These are phyloP conservation scores for Physaria fendleri DNA, from an alignment of 345 rosid genomes.

Conservation along the genomic window DNA sequence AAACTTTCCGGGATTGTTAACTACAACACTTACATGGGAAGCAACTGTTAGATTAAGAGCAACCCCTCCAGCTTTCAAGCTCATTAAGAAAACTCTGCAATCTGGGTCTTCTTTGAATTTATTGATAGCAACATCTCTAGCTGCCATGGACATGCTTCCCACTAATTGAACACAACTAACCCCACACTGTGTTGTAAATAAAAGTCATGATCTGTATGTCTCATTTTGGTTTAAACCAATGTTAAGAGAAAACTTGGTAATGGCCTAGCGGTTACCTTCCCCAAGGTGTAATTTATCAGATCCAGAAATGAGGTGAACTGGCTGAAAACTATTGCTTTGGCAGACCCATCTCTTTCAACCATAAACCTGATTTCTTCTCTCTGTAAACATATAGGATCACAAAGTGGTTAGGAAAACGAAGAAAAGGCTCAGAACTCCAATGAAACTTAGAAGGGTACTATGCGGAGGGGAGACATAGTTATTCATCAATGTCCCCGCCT, in stretches of 20 bases:
- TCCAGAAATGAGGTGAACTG: conserved; percentile 95
- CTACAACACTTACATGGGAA: conserved; percentile 60
- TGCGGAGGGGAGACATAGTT: conserved; percentile 36
- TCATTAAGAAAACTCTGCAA: conserved; percentile 83
- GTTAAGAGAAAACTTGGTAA: too few relatives aligned
- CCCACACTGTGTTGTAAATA: conserved; percentile 51
- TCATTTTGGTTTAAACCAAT: too few relatives aligned
- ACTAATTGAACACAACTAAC: conserved; percentile 73
- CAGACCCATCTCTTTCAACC: conserved; percentile 97
- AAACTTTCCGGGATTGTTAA: too few relatives aligned
- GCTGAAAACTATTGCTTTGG: conserved; percentile 96
- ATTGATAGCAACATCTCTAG: conserved; percentile 79
- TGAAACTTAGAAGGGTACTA: not conserved
- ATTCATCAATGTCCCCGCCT: conserved; percentile 83
- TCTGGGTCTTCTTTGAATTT: conserved; percentile 76
- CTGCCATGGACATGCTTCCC: conserved; percentile 74
- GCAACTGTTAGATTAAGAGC: conserved; percentile 94
- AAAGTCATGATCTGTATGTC: too few relatives aligned
- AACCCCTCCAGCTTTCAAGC: conserved; percentile 93
- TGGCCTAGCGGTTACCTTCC: too few relatives aligned
- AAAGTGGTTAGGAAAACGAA: not conserved
- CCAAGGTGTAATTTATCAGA: conserved; percentile 78
- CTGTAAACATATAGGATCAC: conserved; percentile 35
- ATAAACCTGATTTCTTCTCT: conserved; percentile 92
- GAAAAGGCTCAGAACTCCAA: not conserved